Percentiles rank a stretch among this genome's conserved stretches.
phyloP scores from a whole-genome alignment of 78 protist species.

The Salpingoeca rosetta region DNA sequence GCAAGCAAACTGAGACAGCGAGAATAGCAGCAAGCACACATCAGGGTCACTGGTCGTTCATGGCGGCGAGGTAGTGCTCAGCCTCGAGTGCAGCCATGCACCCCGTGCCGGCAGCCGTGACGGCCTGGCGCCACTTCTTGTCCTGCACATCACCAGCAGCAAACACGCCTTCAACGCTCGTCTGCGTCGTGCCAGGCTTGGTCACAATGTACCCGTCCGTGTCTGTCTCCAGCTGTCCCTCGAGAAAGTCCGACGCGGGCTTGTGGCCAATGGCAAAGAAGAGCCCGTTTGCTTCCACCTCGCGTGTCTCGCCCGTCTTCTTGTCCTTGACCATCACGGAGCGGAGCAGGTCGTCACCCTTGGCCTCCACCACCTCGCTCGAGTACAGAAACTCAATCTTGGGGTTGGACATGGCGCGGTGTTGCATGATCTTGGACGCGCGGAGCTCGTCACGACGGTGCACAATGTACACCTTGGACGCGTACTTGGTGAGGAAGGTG shows the following conservation, averaged over 20 bases:
- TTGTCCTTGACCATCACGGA: conserved; percentile 14
- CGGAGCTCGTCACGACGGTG: conserved; percentile 67
- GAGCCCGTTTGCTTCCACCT: conserved; percentile 39
- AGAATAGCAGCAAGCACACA: too few species aligned
- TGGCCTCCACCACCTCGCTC: conserved; percentile 34
- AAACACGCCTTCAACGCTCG: conserved; percentile 75
- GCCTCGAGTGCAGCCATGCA: conserved; percentile 83
- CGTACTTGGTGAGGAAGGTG: conserved; percentile 56
- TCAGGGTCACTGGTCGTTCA: too few species aligned
- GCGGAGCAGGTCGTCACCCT: conserved; percentile 39
- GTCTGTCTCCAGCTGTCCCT: conserved; percentile 52
- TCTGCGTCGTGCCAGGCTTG: conserved; percentile 34
- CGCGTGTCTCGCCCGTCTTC: neutral
- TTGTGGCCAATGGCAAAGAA: conserved; percentile 83
- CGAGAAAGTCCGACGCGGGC: conserved; percentile 69
- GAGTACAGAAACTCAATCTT: conserved; percentile 54
- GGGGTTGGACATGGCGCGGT: conserved; percentile 33
- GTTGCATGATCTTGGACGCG: conserved; percentile 71
- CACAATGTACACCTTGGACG: conserved; percentile 44
- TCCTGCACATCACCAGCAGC: conserved; percentile 82
- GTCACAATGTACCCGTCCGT: conserved; percentile 64
- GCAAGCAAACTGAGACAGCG: too few species aligned
- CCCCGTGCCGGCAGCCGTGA: conserved; percentile 84
- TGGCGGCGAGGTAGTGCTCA: conserved; percentile 42
- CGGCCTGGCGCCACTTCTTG: conserved; percentile 75